phyloP scores from a whole-genome alignment of 345 rosid species.

The Erysimum cheiranthoides region DNA sequence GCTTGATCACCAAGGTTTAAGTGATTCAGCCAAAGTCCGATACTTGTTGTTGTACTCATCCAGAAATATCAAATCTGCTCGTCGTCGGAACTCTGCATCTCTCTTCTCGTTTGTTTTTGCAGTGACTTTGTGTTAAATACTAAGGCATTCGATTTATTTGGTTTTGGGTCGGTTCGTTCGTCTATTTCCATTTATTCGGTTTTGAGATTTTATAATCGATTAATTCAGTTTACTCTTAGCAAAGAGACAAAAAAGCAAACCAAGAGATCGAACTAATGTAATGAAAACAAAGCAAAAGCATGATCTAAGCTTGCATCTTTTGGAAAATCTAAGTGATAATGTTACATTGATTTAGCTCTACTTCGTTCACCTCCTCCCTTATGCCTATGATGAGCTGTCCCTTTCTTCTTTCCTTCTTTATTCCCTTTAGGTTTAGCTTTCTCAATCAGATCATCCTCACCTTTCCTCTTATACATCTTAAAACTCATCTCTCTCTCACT shows the following conservation, averaged over 20 bases:
- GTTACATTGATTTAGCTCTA: constrained; percentile 33
- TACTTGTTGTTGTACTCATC: neutral
- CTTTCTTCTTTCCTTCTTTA: constrained; percentile 78
- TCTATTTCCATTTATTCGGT: neutral
- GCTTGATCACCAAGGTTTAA: neutral
- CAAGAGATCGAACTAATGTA: neutral
- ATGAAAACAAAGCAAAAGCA: constrained; percentile 21
- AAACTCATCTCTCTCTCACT: constrained; percentile 77
- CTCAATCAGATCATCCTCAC: constrained; percentile 82
- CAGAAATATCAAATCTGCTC: constrained; percentile 8
- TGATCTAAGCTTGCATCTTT: constrained; percentile 3
- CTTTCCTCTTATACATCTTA: constrained; percentile 86
- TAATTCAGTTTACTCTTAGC: neutral
- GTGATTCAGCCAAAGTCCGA: constrained; percentile 3
- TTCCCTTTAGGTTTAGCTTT: constrained; percentile 56
- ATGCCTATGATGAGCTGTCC: constrained; percentile 50
- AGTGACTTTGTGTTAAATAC: neutral
- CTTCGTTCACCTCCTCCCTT: constrained; percentile 38
- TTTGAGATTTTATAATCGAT: neutral
- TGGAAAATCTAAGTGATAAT: neutral
- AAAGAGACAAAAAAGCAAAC: neutral
- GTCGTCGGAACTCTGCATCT: neutral
- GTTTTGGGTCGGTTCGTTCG: neutral
- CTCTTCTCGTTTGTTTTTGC: neutral
- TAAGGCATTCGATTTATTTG: neutral